Conservation (phyloP, 2,329 filamentous ascomycete genomes). For the Paraphoma sp. region DNA sequence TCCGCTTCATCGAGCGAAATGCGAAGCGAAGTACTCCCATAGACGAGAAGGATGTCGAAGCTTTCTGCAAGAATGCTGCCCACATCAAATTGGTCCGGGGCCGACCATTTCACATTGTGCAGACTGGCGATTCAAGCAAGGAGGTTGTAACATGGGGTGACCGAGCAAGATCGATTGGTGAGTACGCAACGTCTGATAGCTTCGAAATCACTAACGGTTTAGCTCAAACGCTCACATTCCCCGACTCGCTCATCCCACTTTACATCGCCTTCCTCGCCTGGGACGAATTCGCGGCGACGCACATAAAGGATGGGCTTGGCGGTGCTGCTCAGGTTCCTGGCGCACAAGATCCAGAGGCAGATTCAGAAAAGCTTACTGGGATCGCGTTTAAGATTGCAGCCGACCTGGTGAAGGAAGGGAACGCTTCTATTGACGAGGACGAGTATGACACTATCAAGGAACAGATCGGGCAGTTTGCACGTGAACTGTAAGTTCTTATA, state of each 20-base stretch:
- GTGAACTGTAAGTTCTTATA: constrained; percentile 51
- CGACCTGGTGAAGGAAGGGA: constrained; percentile 52
- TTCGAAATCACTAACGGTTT: not conserved
- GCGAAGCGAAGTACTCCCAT: constrained; percentile 60
- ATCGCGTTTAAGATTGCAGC: constrained; percentile 53
- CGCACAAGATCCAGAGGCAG: constrained; percentile 35
- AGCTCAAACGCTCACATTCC: constrained; percentile 50
- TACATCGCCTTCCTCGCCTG: constrained; percentile 61
- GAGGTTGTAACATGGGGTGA: constrained; percentile 44
- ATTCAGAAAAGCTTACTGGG: constrained; percentile 50
- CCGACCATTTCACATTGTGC: constrained; percentile 58
- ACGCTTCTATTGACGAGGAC: constrained; percentile 49
- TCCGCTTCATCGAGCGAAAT: constrained; percentile 62
- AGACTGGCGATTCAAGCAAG: constrained; percentile 50
- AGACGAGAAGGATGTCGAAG: constrained; percentile 77
- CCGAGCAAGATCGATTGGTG: constrained; percentile 61
- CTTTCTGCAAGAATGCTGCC: constrained; percentile 94
- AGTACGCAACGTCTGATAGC: not conserved
- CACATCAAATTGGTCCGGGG: constrained; percentile 88
- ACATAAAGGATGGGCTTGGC: constrained; percentile 44
- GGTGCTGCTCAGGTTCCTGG: constrained; percentile 48
- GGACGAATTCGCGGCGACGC: constrained; percentile 54
- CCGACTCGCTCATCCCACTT: constrained; percentile 55
- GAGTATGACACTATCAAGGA: constrained; percentile 48
- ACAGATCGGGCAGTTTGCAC: constrained; percentile 45